Percentiles rank a stretch among this genome's conserved stretches.
These are phyloP conservation scores for Paxillus rubicundulus DNA, from an alignment of 768 basidiomycete species.

Conservation along the genomic window DNA sequence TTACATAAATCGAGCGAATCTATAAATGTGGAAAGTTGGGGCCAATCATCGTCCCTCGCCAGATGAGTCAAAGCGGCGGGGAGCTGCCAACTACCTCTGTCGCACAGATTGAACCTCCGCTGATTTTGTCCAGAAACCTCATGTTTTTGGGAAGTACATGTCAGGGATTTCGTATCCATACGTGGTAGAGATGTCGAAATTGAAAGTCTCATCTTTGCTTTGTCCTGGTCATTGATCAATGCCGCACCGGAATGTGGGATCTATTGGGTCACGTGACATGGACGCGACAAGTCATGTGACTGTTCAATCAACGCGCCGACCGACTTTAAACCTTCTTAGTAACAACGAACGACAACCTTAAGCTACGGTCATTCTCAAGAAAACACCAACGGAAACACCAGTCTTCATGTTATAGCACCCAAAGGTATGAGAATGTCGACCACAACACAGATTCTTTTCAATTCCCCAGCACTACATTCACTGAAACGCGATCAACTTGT, in stretches of 20 bases:
- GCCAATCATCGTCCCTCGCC: background rate
- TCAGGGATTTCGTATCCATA: background rate
- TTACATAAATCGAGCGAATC: background rate
- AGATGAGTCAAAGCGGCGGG: background rate
- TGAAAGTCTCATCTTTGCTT: conserved; percentile 17
- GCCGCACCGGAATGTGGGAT: background rate
- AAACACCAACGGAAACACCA: background rate
- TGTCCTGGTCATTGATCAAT: background rate
- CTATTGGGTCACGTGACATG: conserved; percentile 15
- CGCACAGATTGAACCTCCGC: background rate
- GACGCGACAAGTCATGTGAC: conserved; percentile 20
- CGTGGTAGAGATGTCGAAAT: background rate
- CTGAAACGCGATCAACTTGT: conserved; percentile 83
- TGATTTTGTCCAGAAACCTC: background rate
- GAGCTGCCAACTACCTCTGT: background rate
- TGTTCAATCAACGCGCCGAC: conserved; percentile 8
- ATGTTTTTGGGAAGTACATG: background rate
- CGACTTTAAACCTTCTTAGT: conserved; percentile 4
- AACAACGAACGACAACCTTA: background rate
- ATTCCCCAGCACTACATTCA: conserved; percentile 80
- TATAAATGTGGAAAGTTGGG: background rate
- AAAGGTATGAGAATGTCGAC: conserved; percentile 48
- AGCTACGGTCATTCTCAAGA: background rate
- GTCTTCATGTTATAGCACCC: conserved; percentile 7
- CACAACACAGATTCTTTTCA: conserved; percentile 78